Conservation (phyloP, 2,329 filamentous ascomycete species). For the Periconia digitata region DNA sequence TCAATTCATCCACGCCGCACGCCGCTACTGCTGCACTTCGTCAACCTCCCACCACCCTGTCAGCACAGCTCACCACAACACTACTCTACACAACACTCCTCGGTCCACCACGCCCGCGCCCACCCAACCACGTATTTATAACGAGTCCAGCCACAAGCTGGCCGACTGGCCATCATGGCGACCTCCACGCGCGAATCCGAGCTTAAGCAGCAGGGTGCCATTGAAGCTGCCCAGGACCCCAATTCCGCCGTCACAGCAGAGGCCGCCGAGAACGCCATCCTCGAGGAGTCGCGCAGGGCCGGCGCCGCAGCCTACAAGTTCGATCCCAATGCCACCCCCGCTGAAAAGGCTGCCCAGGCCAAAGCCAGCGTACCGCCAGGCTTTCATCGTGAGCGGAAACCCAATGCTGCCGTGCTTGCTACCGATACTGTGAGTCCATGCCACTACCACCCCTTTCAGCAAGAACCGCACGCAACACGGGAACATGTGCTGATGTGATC, state of each 20-base stretch:
- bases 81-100: not conserved
- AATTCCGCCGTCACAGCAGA: constrained; percentile 67
- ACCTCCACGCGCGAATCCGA: constrained; percentile 53
- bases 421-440: constrained; percentile 66
- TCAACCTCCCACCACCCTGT: not conserved
- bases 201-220: constrained; percentile 77
- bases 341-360: constrained; percentile 81
- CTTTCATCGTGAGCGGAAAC: constrained; percentile 62
- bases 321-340: constrained; percentile 78
- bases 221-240: constrained; percentile 75
- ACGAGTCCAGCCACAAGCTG: not conserved
- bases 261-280: constrained; percentile 71
- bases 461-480: not conserved
- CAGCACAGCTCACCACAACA: not conserved
- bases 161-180: constrained; percentile 21
- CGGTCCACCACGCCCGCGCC: not conserved
- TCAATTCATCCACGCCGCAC: not conserved
- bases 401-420: constrained; percentile 69
- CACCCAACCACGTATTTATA: no score
- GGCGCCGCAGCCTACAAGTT: constrained; percentile 83
- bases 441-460: not conserved
- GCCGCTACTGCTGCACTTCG: not conserved
- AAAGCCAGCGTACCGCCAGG: constrained; percentile 67
- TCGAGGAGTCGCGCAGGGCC: constrained; percentile 75
- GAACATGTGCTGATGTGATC: constrained; percentile 9